Conservation (phyloP, 2,329 filamentous ascomycete species). For the Ampelomyces quisqualis region DNA sequence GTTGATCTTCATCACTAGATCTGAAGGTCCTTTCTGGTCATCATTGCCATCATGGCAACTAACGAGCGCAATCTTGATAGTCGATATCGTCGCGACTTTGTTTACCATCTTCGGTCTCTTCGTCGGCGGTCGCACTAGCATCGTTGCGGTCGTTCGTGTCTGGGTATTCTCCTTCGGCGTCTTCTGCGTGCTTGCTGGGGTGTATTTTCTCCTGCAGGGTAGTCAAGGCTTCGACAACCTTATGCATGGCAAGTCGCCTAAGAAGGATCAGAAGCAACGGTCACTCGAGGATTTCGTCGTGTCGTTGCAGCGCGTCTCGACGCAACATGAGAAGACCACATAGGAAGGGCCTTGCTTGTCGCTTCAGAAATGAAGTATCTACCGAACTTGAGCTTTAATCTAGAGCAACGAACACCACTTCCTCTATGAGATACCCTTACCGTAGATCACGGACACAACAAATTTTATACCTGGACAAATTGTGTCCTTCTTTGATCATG, state of each 20-base stretch:
- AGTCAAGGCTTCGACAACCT: slow-evolving; percentile 83
- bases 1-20: slow-evolving; percentile 94
- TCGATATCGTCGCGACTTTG: slow-evolving; percentile 80
- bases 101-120: slow-evolving; percentile 89
- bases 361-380: background rate
- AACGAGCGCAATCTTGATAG: slow-evolving; percentile 71
- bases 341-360: slow-evolving; percentile 47
- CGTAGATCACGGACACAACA: too few relatives aligned
- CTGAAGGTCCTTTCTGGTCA: slow-evolving; percentile 90
- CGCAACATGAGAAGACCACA: slow-evolving; percentile 85
- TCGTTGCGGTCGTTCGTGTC: slow-evolving; percentile 82
- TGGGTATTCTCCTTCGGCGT: slow-evolving; percentile 91
- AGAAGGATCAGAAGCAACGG: slow-evolving; percentile 79
- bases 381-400: background rate
- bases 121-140: slow-evolving; percentile 67
- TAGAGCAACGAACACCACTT: background rate
- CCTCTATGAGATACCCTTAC: too few relatives aligned
- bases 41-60: slow-evolving; percentile 87
- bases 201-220: slow-evolving; percentile 79
- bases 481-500: too few relatives aligned
- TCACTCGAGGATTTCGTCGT: slow-evolving; percentile 89
- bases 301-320: slow-evolving; percentile 85
- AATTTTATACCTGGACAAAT: too few relatives aligned
- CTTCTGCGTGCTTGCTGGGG: slow-evolving; percentile 77
- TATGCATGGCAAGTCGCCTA: slow-evolving; percentile 85